phyloP scores from a whole-genome alignment of 1,139 yeast genomes.

The Pichia sp. region DNA sequence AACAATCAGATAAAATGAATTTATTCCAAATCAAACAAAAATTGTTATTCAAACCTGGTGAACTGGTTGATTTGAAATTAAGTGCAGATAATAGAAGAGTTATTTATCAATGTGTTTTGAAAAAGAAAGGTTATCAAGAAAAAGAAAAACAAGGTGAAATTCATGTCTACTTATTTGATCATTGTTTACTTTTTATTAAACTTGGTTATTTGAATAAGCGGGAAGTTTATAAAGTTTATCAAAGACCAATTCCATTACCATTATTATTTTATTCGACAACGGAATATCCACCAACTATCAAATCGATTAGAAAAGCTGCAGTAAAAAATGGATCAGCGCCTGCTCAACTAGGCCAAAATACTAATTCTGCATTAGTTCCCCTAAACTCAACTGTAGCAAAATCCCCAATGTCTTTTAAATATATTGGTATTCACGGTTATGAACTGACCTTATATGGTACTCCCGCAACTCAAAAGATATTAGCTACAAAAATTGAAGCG shows the following conservation, averaged over 20 bases:
- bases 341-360: slow-evolving; percentile 21
- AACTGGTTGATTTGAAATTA: slow-evolving; percentile 79
- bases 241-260: slow-evolving; percentile 88
- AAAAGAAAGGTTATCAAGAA: slow-evolving; percentile 65
- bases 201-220: slow-evolving; percentile 83
- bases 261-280: slow-evolving; percentile 69
- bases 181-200: slow-evolving; percentile 78
- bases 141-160: slow-evolving; percentile 68
- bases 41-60: slow-evolving; percentile 69
- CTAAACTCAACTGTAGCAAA: slow-evolving; percentile 24
- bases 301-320: slow-evolving; percentile 39
- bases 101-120: slow-evolving; percentile 67
- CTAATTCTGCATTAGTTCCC: slow-evolving; percentile 16
- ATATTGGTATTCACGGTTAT: slow-evolving; percentile 57
- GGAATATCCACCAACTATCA: slow-evolving; percentile 65
- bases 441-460: slow-evolving; percentile 65
- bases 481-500: slow-evolving; percentile 68
- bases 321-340: slow-evolving; percentile 29
- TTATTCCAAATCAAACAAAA: slow-evolving; percentile 80
- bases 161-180: slow-evolving; percentile 79
- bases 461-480: slow-evolving; percentile 67
- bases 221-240: slow-evolving; percentile 86
- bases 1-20: slow-evolving; percentile 87
- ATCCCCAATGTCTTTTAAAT: slow-evolving; percentile 40
- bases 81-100: slow-evolving; percentile 76